Percentiles rank a stretch among this genome's conserved stretches.
phyloP scores from a whole-genome alignment of 2,329 filamentous ascomycete species.

The Ophiostoma populinum region DNA sequence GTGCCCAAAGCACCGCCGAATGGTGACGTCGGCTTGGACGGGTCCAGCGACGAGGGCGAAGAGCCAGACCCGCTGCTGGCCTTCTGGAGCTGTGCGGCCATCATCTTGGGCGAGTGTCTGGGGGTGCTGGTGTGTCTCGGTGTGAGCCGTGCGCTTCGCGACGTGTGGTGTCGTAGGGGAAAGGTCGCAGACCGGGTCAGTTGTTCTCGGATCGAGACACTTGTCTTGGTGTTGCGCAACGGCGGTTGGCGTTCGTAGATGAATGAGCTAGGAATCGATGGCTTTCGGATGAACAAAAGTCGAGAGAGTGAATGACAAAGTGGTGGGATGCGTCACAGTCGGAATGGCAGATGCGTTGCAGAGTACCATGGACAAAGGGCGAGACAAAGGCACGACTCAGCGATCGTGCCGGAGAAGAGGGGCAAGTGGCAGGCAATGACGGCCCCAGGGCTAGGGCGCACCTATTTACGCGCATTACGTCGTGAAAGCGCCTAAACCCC shows the following conservation, averaged over 20 bases:
- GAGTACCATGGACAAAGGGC: not conserved
- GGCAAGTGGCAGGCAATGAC: not conserved
- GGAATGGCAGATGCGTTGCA: not conserved
- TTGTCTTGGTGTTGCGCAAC: no score
- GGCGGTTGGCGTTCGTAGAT: no score
- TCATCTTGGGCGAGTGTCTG: slow-evolving; percentile 9
- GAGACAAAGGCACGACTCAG: not conserved
- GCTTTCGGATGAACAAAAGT: no score
- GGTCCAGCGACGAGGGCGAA: slow-evolving; percentile 2
- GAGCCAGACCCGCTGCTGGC: slow-evolving; percentile 10
- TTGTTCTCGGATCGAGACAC: no score
- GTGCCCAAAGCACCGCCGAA: slow-evolving; percentile 3
- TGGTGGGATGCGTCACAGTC: not conserved
- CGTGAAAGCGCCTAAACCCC: no score
- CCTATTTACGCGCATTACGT: no score
- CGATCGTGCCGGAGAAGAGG: not conserved
- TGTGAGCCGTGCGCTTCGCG: no score
- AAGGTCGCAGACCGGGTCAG: no score
- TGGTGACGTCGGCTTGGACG: slow-evolving; percentile 2
- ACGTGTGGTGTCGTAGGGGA: no score
- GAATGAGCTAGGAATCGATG: no score
- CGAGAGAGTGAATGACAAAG: not conserved
- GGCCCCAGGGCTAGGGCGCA: not conserved
- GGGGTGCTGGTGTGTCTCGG: not conserved
- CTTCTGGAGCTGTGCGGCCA: slow-evolving; percentile 13